Evolutionary conservation across 805 yeast species (phyloP).

Genomic region (Candida khao-thaluensis): DNA sequence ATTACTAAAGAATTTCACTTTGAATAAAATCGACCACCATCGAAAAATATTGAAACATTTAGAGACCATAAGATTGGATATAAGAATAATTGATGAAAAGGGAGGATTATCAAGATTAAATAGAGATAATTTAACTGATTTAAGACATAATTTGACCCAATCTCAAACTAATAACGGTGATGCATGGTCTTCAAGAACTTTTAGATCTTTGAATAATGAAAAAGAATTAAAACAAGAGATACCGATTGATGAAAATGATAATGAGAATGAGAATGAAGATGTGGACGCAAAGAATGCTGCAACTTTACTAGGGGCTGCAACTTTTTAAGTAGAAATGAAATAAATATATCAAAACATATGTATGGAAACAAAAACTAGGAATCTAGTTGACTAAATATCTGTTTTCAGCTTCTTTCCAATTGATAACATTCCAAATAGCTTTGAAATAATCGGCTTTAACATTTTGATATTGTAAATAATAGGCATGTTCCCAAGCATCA

Average conservation of each 20-base stretch:
- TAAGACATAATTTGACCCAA: constrained; percentile 42
- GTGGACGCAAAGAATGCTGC: constrained; percentile 88
- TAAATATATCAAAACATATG: constrained; percentile 5
- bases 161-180: constrained; percentile 44
- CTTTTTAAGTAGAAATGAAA: constrained; percentile 42
- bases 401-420: constrained; percentile 51
- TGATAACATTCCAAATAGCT: constrained; percentile 50
- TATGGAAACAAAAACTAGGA: not conserved
- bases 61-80: constrained; percentile 69
- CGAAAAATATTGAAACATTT: constrained; percentile 73
- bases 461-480: constrained; percentile 52
- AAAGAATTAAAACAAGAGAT: constrained; percentile 17
- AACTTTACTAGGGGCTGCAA: constrained; percentile 69
- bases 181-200: constrained; percentile 44
- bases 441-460: constrained; percentile 50
- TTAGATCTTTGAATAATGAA: constrained; percentile 33
- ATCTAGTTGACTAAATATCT: constrained; percentile 33
- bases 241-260: constrained; percentile 17
- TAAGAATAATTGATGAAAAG: constrained; percentile 67
- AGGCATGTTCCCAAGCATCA: constrained; percentile 57
- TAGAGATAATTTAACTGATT: constrained; percentile 56
- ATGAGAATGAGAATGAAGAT: constrained; percentile 26
- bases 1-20: constrained; percentile 57
- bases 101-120: constrained; percentile 87
- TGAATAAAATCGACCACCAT: constrained; percentile 80